A percentile compares a stretch with the other conserved stretches of the same genome.
Evolutionary conservation across 257 asterid genomes (phyloP).

Genomic region (Ballota nigra): DNA sequence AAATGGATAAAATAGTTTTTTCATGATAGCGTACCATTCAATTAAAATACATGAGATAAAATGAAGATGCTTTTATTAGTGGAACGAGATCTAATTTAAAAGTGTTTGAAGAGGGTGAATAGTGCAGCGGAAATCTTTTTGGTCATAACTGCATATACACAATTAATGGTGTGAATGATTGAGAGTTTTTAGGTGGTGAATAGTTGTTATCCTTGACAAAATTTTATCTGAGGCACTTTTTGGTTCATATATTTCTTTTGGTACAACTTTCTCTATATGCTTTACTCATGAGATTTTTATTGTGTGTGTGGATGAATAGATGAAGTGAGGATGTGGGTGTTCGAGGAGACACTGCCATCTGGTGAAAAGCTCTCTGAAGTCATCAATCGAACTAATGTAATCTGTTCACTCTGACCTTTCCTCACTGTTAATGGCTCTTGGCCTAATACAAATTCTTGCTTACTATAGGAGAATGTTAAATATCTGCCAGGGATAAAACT

Average conservation of each 20-base stretch:
- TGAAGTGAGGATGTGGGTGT: constrained; percentile 90
- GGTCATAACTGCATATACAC: not conserved
- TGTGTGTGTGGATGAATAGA: constrained; percentile 34
- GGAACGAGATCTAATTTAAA: too few relatives aligned
- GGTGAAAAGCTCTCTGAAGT: constrained; percentile 71
- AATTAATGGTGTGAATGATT: not conserved
- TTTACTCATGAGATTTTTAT: too few relatives aligned
- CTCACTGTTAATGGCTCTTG: not conserved
- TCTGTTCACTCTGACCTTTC: constrained; percentile 6
- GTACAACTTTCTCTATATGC: too few relatives aligned
- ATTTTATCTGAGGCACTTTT: not conserved
- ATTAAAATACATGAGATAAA: too few relatives aligned
- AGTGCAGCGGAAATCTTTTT: too few relatives aligned
- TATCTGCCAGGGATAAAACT: constrained; percentile 85
- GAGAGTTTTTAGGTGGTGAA: not conserved
- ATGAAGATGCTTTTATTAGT: too few relatives aligned
- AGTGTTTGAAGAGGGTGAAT: too few relatives aligned
- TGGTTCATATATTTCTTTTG: not conserved
- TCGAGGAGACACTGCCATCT: constrained; percentile 60
- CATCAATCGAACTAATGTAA: constrained; percentile 68
- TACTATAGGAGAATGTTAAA: constrained; percentile 75
- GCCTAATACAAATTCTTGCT: not conserved
- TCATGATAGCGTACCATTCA: too few relatives aligned
- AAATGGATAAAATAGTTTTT: too few relatives aligned
- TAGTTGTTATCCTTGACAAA: not conserved